Percentiles rank a stretch among this genome's conserved stretches.
These are phyloP conservation scores for Ustilaginoidea virens DNA, from an alignment of 2,329 filamentous ascomycete genomes.

Conservation along the genomic window DNA sequence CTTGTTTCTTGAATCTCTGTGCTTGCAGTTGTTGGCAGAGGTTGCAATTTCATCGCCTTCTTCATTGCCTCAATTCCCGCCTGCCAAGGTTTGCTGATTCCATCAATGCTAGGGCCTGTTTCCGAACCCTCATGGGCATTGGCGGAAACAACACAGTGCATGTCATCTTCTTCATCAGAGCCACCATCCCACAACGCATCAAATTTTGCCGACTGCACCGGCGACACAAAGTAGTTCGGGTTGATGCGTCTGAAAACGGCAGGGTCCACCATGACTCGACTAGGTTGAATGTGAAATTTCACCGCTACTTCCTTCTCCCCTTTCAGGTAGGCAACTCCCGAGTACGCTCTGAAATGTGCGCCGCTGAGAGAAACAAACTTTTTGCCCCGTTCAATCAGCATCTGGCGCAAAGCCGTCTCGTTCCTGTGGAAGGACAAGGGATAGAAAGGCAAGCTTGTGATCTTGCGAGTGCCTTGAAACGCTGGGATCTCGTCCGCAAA, in stretches of 20 bases:
- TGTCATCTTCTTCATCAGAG: conserved; percentile 22
- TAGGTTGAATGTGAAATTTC: conserved; percentile 75
- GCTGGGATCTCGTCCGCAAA: conserved; percentile 53
- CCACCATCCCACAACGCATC: conserved; percentile 39
- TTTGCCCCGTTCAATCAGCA: conserved; percentile 67
- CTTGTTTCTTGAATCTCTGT: conserved; percentile 6
- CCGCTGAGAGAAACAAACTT: conserved; percentile 71
- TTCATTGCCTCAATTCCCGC: conserved; percentile 16
- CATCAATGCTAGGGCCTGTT: too few relatives aligned
- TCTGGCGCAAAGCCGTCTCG: conserved; percentile 43
- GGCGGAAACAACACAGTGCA: conserved; percentile 19
- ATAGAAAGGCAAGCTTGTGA: conserved; percentile 62
- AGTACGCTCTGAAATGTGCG: conserved; percentile 68
- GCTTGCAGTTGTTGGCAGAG: conserved; percentile 20
- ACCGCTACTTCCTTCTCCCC: conserved; percentile 47
- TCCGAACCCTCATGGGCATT: conserved; percentile 25
- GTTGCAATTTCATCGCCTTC: conserved; percentile 37
- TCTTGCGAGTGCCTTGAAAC: conserved; percentile 72
- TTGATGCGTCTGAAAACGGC: conserved; percentile 71
- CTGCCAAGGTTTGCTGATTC: conserved; percentile 14
- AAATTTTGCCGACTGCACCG: conserved; percentile 56
- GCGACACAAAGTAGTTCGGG: conserved; percentile 68
- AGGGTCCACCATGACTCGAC: conserved; percentile 78
- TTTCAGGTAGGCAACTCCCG: conserved; percentile 76
- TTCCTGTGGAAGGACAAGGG: conserved; percentile 71